Base-by-base conservation (phyloP, 1,284 basidiomycete genomes). In the Sporisorium exsertum region DNA sequence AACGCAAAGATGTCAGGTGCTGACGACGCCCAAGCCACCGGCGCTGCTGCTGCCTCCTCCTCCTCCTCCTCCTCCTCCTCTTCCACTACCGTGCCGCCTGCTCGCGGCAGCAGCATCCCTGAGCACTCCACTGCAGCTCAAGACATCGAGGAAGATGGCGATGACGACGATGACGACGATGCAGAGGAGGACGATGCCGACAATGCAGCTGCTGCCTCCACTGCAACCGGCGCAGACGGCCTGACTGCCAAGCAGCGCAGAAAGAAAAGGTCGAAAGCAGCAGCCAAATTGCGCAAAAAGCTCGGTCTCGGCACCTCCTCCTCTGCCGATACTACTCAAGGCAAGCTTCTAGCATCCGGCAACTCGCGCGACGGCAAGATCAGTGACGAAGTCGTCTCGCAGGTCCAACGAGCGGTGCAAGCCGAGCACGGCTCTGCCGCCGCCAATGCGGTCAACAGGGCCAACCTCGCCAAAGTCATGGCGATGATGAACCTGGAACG, bases 251-350 rank as follows among this genome's bases (percentile, higher is more conserved):
- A 80, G 52, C 78, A 81, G 54, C 61, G 65, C 20, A 77, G 79
- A 52, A 81, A 81, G 72, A 81, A 82, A 42, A 81, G 80, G 65
- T 75, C 67, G 50, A 81, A 81, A 57, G 73, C 79, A 0, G 78
- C 78, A 6, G 70, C 72, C 55, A 82, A 81, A 52, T 57, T 81
- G 29, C 72, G 71, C 37, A 81, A 82, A 35, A 81, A 81, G 62
- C 67, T 82, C 26, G 79, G 80, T 13, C 52, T 79, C 12, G 60
- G 24, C 33, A 29, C 43, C 35, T 27, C 59, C 18, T 9, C 46
- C 26, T 29, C 43, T 27, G 20, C 24, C 24, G 52, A 37, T n/a
- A 3, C 53, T 33, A 22, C 58, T 10, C 61, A 68, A 27, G 64
- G 63, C 20, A 75, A 62, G 51, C 70, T 72, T 24, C 58, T 69